A percentile compares a stretch with the other conserved stretches of the same genome.
Conservation (phyloP, 179 eudicot species). For the Silene coronaria region DNA sequence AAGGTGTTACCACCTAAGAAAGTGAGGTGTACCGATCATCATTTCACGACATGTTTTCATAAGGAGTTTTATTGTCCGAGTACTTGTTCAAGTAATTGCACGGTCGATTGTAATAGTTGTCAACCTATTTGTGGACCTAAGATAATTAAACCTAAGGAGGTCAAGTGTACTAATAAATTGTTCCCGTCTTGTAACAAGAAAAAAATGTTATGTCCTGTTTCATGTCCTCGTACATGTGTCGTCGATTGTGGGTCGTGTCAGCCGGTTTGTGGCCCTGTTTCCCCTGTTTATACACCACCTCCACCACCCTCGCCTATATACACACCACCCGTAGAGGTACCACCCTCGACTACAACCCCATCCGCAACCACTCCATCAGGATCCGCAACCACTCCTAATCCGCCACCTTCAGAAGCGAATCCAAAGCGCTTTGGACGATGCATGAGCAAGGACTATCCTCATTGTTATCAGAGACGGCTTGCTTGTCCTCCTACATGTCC, state of each 20-base stretch:
- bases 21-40: slow-evolving; percentile 42
- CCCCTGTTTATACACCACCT: slow-evolving; percentile 15
- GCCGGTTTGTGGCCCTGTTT: slow-evolving; percentile 38
- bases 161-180: slow-evolving; percentile 36
- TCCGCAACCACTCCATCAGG: not conserved
- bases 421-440: slow-evolving; percentile 41
- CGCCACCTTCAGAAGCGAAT: slow-evolving; percentile 27
- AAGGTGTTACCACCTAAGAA: slow-evolving; percentile 30
- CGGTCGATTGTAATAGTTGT: slow-evolving; percentile 41
- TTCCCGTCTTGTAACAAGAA: slow-evolving; percentile 36
- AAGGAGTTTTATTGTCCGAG: slow-evolving; percentile 32
- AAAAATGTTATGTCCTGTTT: slow-evolving; percentile 42
- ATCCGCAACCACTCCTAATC: not conserved
- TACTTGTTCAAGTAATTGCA: slow-evolving; percentile 36
- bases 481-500: slow-evolving; percentile 57
- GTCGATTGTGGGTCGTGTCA: slow-evolving; percentile 57
- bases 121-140: slow-evolving; percentile 37
- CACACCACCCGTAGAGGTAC: not conserved
- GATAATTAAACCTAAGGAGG: slow-evolving; percentile 23
- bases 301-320: not conserved
- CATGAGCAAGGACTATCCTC: slow-evolving; percentile 37
- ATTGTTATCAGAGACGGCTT: slow-evolving; percentile 42
- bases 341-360: slow-evolving; percentile 2
- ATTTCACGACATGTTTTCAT: slow-evolving; percentile 23
- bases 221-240: slow-evolving; percentile 44